Evolutionary conservation across 805 yeast genomes (phyloP), one percentile per base, ranked within the genome.

Genomic region (Metschnikowia baotianmanensis): DNA sequence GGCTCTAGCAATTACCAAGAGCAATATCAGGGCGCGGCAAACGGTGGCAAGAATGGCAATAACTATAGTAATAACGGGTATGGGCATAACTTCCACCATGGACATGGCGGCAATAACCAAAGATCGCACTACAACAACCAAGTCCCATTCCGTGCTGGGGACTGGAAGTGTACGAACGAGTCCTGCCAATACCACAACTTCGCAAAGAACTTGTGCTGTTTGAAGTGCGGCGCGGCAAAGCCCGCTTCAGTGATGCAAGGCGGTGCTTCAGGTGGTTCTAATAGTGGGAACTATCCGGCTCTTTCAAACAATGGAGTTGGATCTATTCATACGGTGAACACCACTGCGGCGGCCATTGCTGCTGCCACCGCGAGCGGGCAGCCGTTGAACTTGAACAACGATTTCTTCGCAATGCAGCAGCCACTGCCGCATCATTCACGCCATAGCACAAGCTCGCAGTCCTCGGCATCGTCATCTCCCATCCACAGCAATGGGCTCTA

Each of bases 81-180:
- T n/a, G 46, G 39, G 15, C 40, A 43, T 38, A 40, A 42, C 50
- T 49, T 40, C 38, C 45, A 36, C 41, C 46, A 47, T 34, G 46
- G 40, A 34, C 43, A 45, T 17, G 48, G 39, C 13, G 46, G 44
- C 36, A 51, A 46, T 41, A 46, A 36, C 31, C 45, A 37, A 11
- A 40, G 58, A n/a, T 29, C 43, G 6, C 57, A 54, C 38, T 55
- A 57, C 42, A 59, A 67, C 31, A 65, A 64, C 38, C 74, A 78
- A 53, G 95, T 90, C n/a, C 96, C 96, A 22, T 90, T 90, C 64
- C 76, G 97, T 53, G 96, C 96, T 3, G 96, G 96, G 38, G 97
- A 89, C 64, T 90, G 96, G 96, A 89, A 88, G 62, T 90, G 96
- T 68, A 71, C 77, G 20, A 80, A 77, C 48, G 90, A 83, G 40